A percentile compares a stretch with the other conserved stretches of the same genome.
These are phyloP conservation scores for Botryotinia convoluta DNA, from an alignment of 2,329 filamentous ascomycete species.

Conservation along the genomic window DNA sequence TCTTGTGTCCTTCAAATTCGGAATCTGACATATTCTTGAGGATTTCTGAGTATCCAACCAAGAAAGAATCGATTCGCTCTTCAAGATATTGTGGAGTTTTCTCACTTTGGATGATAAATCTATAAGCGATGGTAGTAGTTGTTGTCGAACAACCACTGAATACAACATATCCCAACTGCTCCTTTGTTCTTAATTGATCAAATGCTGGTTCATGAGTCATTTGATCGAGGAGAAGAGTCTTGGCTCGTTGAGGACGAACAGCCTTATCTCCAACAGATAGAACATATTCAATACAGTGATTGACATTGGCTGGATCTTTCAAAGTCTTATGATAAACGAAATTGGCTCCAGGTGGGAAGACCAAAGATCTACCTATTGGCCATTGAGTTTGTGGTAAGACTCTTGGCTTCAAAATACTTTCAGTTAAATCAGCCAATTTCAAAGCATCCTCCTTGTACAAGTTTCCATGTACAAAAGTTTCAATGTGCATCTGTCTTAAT, in stretches of 20 bases:
- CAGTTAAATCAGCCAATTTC: constrained; percentile 78
- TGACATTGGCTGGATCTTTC: constrained; percentile 84
- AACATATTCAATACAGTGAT: constrained; percentile 79
- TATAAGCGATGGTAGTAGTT: constrained; percentile 77
- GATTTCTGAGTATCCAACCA: constrained; percentile 62
- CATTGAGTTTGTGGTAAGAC: constrained; percentile 74
- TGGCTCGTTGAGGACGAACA: constrained; percentile 69
- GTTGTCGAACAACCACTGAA: constrained; percentile 74
- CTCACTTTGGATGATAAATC: constrained; percentile 92
- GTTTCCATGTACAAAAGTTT: constrained; percentile 87
- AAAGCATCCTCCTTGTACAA: constrained; percentile 91
- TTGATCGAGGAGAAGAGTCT: constrained; percentile 78
- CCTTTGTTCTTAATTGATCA: constrained; percentile 91
- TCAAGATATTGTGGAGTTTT: constrained; percentile 81
- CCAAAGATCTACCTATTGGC: constrained; percentile 72
- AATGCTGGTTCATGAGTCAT: constrained; percentile 92
- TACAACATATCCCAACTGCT: constrained; percentile 95
- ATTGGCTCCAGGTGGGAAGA: constrained; percentile 77
- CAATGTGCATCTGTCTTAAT: constrained; percentile 80
- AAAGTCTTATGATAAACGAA: constrained; percentile 78
- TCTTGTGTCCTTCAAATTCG: constrained; percentile 88
- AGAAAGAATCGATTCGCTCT: constrained; percentile 80
- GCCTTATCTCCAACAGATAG: constrained; percentile 67
- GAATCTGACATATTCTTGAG: constrained; percentile 74
- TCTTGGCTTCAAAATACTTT: constrained; percentile 72